These are phyloP conservation scores for Monosporascus sp. DNA, from an alignment of 2,329 filamentous ascomycete genomes.

Conservation along the genomic window DNA sequence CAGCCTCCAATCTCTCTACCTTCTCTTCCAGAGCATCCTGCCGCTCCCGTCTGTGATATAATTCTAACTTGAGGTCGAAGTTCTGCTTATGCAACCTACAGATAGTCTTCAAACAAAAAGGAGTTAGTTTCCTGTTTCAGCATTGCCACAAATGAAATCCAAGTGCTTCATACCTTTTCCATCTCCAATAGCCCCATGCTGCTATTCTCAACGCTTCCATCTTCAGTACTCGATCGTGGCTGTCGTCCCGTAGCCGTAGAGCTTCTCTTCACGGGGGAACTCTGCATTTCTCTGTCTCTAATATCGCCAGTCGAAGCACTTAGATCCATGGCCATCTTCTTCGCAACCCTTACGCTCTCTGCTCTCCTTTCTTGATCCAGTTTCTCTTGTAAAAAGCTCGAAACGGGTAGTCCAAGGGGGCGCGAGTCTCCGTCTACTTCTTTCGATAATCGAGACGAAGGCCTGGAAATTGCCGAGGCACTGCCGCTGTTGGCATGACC, in stretches of 20 bases:
- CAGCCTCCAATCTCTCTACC: conserved; percentile 48
- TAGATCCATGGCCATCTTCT: conserved; percentile 31
- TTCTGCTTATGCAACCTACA: conserved; percentile 70
- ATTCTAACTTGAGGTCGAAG: conserved; percentile 69
- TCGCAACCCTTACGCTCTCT: conserved; percentile 41
- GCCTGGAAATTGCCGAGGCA: conserved; percentile 29
- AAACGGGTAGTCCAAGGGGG: conserved; percentile 34
- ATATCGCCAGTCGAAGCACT: conserved; percentile 33
- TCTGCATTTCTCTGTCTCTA: conserved; percentile 26
- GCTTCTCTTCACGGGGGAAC: conserved; percentile 33
- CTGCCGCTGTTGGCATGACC: conserved; percentile 35
- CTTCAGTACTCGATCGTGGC: conserved; percentile 37
- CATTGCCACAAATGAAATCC: conserved; percentile 1
- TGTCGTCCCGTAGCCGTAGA: conserved; percentile 30
- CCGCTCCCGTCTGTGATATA: conserved; percentile 63
- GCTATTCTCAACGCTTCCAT: conserved; percentile 42
- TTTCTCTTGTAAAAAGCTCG: conserved; percentile 50
- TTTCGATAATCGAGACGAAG: conserved; percentile 36
- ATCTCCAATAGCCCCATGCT: conserved; percentile 62
- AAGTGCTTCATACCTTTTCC: conserved; percentile 48
- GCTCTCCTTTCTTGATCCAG: conserved; percentile 46
- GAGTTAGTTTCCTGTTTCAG: conserved; percentile 2
- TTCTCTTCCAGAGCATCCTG: conserved; percentile 55
- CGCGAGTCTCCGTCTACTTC: conserved; percentile 38
- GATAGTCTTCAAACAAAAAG: conserved; percentile 43